Base-by-base conservation (phyloP, 2,329 filamentous ascomycete species). In the Hymenoscyphus albidus region DNA sequence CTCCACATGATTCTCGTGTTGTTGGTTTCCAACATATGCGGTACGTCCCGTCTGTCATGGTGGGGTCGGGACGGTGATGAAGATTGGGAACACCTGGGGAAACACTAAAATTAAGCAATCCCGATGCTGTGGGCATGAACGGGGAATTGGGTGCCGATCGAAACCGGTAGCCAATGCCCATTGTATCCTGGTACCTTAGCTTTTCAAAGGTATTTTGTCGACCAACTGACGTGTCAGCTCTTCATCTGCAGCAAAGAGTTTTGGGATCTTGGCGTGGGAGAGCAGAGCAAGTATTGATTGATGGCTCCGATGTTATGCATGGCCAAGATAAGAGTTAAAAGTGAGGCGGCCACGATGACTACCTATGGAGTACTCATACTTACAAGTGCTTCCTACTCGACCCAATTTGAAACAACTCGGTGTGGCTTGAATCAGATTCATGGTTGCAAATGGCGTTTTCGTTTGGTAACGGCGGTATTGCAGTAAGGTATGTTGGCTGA, bases 21-120 rank as follows among this genome's bases (percentile, higher is more conserved):
- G 54, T 57, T 31, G 54, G 27, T 57, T 57, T 35, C 54, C 54
- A 57, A 57, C 27, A 16, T 35, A 32, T 57, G 54, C 54, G 54
- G 54, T 57, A 27, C 32, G 16, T 51, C 13, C 54, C 3, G 51
- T 56, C 22, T 6, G 35, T 35, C 35, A 35, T 10, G 51, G 18
- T 13, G 13, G 27, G 54, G 54, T 13, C 18, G 9, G 44, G n/a
- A 48, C 44, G 6, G 12, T 56, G 54, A 32, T 22, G 54, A 35
- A 56, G 32, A n/a, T 32, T 57, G 18, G 54, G 54, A 57, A n/a
- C 54, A 16, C 32, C 32, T 57, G 27, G 54, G 32, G 27, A 57
- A 57, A 38, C 32, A 38, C 18, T 5, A 32, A 32, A 7, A 44
- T n/a, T 51, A 27, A 57, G 35, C 13, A 31, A 31, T 57, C 32